These are phyloP conservation scores for Trichoderma afroharzianum DNA, from an alignment of 2,329 filamentous ascomycete species.

Conservation along the genomic window DNA sequence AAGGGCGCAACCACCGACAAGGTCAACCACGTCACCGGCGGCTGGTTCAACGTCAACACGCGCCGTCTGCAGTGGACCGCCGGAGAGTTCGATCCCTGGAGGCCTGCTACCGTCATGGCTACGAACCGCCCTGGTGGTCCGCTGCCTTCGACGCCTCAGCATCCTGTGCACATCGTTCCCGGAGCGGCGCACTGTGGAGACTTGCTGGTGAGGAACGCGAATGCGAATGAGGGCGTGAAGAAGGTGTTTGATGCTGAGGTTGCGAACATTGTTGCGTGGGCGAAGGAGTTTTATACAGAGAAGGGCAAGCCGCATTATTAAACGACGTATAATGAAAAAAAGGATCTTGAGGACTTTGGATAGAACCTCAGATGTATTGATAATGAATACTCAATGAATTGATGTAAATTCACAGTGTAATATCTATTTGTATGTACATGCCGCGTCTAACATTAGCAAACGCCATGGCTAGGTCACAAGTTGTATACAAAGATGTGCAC, in stretches of 20 bases:
- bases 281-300: conserved; percentile 43
- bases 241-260: conserved; percentile 39
- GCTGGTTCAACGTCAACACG: conserved; percentile 51
- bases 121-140: conserved; percentile 53
- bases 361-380: background rate
- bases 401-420: background rate
- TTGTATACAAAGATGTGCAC: background rate
- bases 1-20: conserved; percentile 43
- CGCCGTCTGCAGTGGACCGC: conserved; percentile 57
- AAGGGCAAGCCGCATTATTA: conserved; percentile 1
- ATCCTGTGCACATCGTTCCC: conserved; percentile 52
- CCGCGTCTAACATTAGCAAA: background rate
- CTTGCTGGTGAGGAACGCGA: conserved; percentile 43
- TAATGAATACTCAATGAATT: background rate
- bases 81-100: conserved; percentile 59
- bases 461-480: background rate
- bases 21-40: conserved; percentile 51
- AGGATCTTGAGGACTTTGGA: background rate
- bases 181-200: conserved; percentile 56
- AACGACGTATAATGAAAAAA: background rate
- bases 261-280: conserved; percentile 50
- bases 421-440: background rate
- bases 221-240: conserved; percentile 34
- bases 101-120: conserved; percentile 50
- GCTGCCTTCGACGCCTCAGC: conserved; percentile 41